Percentiles rank a stretch among this genome's conserved stretches.
phyloP scores from a whole-genome alignment of 805 yeast species.

The Dipodascopsis uninucleata region DNA sequence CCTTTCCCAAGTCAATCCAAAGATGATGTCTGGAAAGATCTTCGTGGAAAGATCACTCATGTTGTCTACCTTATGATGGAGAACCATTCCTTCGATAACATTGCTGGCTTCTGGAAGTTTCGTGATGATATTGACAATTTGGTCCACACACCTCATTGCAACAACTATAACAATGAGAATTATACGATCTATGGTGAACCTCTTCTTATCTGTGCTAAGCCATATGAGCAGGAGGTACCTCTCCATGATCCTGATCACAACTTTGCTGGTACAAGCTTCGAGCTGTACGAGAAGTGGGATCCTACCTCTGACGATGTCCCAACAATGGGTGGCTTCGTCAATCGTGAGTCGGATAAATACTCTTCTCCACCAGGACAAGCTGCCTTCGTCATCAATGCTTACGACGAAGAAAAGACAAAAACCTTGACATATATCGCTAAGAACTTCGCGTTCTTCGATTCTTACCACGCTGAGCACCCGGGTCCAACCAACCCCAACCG shows the following conservation, averaged over 20 bases:
- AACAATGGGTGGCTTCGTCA: constrained; percentile 6
- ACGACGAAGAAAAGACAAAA: neutral
- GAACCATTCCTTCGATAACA: neutral
- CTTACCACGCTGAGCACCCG: constrained; percentile 7
- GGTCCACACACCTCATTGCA: neutral
- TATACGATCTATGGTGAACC: constrained; percentile 4
- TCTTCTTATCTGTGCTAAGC: constrained; percentile 1
- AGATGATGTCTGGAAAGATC: neutral
- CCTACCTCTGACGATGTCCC: constrained; percentile 1
- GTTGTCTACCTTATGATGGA: constrained; percentile 9
- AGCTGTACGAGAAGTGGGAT: constrained; percentile 2
- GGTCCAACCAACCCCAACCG: constrained; percentile 6
- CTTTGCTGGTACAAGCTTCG: constrained; percentile 1
- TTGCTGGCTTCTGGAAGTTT: constrained; percentile 5
- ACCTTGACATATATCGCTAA: constrained; percentile 1
- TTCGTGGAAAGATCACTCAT: constrained; percentile 1
- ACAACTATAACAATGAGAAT: constrained; percentile 5
- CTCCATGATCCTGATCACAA: constrained; percentile 2
- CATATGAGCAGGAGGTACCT: constrained; percentile 3
- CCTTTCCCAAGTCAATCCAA: too few species aligned
- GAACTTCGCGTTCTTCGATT: constrained; percentile 1
- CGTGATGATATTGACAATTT: constrained; percentile 3
- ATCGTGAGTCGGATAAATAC: constrained; percentile 2
- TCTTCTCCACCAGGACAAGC: constrained; percentile 1
- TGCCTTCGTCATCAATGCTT: constrained; percentile 2